Evolutionary conservation across 352 stramenopile genomes (phyloP), one percentile per base, ranked within the genome.

Genomic region (Pythium scleroteichum): DNA sequence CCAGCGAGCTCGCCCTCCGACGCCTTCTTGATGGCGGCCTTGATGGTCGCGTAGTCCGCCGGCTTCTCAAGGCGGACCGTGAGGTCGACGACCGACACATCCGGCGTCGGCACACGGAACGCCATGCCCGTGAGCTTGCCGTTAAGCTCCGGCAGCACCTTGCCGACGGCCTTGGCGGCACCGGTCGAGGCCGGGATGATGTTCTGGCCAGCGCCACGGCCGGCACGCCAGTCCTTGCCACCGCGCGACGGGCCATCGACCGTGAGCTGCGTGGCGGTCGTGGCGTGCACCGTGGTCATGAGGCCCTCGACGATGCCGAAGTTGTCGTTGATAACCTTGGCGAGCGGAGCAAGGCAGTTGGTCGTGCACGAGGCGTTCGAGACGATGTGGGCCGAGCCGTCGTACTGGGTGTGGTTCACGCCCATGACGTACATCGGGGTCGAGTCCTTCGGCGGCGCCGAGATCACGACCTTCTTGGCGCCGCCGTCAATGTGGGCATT

Each of bases 311-410:
- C 94, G 71, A 99, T 96, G 70, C 97, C 97, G 69, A 99, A 99
- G 63, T 97, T 94, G 75, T 99, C 96, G 81, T 99, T 91, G 71
- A 99, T 88, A 54, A 99, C 95, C 90, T 99, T 99, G 55, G 97
- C 97, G 51, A 99, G 75, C 23, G 97, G 97, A 52, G 97, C 97
- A 61, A 99, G 82, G 74, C 97, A 99, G 89, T 99, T 99, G 70
- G 97, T 99, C 56, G 97, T 99, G 85, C 97, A 99, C 59, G 94
- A 99, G n/a, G 97, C 97, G 79, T 98, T 99, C 59, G 96, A 99
- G 62, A 99, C 95, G 62, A 99, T 90, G 81, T 98, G 68, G 80
- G 98, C 97, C 69, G 86, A 86, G 65, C 75, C 73, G 60, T 96
- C 82, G 81, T 99, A 99, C 46, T 88, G 72, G 46, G 97, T 76